phyloP scores from a whole-genome alignment of 768 basidiomycete species.

The Boletus reticuloceps region DNA sequence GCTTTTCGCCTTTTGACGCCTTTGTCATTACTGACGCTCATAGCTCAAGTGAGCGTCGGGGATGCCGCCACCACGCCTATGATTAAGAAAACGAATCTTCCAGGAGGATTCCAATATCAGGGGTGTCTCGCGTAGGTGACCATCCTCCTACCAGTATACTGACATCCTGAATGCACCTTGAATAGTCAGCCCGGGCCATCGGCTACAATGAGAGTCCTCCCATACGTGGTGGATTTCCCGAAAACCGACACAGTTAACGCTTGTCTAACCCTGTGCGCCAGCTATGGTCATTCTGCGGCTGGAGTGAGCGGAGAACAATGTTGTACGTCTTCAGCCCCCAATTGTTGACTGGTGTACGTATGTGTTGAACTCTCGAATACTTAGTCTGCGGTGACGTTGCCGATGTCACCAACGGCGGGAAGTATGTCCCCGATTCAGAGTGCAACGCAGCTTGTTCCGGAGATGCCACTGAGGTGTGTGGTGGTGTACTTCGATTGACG shows the following conservation, averaged over 20 bases:
- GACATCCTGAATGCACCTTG: not conserved
- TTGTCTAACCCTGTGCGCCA: slow-evolving; percentile 67
- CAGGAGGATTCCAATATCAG: slow-evolving; percentile 60
- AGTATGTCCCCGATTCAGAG: slow-evolving; percentile 33
- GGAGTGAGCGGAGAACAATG: slow-evolving; percentile 71
- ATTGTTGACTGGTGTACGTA: not conserved
- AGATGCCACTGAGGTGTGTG: slow-evolving; percentile 68
- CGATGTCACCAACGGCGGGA: slow-evolving; percentile 44
- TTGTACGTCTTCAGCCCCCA: slow-evolving; percentile 40
- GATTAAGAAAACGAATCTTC: slow-evolving; percentile 53
- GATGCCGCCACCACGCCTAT: slow-evolving; percentile 4
- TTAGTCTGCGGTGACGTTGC: slow-evolving; percentile 68
- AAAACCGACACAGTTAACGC: slow-evolving; percentile 60
- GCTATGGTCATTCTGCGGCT: slow-evolving; percentile 68
- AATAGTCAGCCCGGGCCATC: slow-evolving; percentile 50
- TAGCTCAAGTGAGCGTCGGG: not conserved
- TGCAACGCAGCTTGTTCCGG: slow-evolving; percentile 63
- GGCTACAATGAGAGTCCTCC: slow-evolving; percentile 48
- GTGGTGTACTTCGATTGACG: slow-evolving; percentile 50
- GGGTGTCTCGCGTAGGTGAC: slow-evolving; percentile 63
- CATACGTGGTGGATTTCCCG: slow-evolving; percentile 55
- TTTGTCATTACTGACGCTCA: not conserved
- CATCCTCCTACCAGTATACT: not conserved
- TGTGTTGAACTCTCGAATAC: not conserved
- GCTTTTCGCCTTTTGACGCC: not conserved